A percentile compares a stretch with the other conserved stretches of the same genome.
Conservation (phyloP, 2,329 filamentous ascomycete species). For the Salinomyces thailandicus region DNA sequence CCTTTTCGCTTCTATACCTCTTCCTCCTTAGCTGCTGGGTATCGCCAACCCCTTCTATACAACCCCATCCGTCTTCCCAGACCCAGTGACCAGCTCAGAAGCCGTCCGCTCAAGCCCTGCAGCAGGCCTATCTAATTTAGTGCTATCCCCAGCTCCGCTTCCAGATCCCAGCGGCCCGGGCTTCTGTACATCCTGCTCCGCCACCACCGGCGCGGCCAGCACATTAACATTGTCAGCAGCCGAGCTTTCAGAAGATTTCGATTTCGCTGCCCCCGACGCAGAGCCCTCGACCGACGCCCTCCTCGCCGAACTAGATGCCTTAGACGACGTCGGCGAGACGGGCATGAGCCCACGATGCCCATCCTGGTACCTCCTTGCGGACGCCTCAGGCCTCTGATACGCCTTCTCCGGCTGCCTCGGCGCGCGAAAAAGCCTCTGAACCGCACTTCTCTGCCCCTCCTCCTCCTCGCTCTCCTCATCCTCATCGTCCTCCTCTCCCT, state of each 20-base stretch:
- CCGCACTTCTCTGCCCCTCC: constrained; percentile 24
- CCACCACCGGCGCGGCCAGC: constrained; percentile 12
- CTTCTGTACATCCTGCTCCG: constrained; percentile 17
- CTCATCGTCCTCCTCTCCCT: constrained; percentile 32
- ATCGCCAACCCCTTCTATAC: too few relatives aligned
- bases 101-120: too few relatives aligned
- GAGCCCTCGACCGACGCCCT: too few relatives aligned
- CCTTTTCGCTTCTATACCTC: too few relatives aligned
- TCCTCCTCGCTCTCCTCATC: constrained; percentile 37
- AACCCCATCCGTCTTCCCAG: too few relatives aligned
- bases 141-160: too few relatives aligned
- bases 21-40: too few relatives aligned
- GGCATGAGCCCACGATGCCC: constrained; percentile 31
- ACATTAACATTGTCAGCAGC: not conserved
- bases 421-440: constrained; percentile 20
- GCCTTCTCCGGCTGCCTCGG: constrained; percentile 15
- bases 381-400: constrained; percentile 7
- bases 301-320: constrained; percentile 3
- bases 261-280: too few relatives aligned
- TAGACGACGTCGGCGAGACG: constrained; percentile 10
- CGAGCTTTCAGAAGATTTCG: too few relatives aligned
- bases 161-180: constrained; percentile 16
- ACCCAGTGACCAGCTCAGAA: too few relatives aligned
- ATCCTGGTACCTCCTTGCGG: constrained; percentile 15
- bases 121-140: too few relatives aligned